Conservation (phyloP, 2,329 filamentous ascomycete species). For the Diaporthe citriasiana region DNA sequence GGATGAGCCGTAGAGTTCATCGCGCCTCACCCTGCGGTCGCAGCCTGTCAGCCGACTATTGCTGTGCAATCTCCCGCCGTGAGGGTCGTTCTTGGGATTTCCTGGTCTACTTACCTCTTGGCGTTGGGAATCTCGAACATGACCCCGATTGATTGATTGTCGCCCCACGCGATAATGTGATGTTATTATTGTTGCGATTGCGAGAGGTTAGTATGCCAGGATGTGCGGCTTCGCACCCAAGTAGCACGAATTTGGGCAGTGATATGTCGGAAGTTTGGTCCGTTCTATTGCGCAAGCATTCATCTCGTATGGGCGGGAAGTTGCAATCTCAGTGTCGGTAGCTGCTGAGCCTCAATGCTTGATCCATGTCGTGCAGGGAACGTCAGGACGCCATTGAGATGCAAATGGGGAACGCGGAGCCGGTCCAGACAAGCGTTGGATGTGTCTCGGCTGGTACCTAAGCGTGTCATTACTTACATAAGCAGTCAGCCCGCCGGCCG, state of each 20-base stretch:
- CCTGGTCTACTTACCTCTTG: slow-evolving; percentile 58
- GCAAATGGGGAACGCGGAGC: slow-evolving; percentile 34
- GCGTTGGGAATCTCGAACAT: slow-evolving; percentile 69
- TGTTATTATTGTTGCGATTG: not conserved
- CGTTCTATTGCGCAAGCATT: slow-evolving; percentile 27
- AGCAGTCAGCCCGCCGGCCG: not conserved
- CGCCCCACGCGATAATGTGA: slow-evolving; percentile 8
- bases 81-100: not conserved
- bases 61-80: not conserved
- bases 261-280: slow-evolving; percentile 32
- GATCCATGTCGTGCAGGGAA: slow-evolving; percentile 33
- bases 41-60: slow-evolving; percentile 6
- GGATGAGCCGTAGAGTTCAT: slow-evolving; percentile 62
- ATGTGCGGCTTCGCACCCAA: not conserved
- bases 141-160: not conserved
- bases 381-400: not conserved
- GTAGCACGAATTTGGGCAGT: slow-evolving; percentile 3
- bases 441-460: no score
- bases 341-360: not conserved
- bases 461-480: no score
- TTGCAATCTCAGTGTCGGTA: slow-evolving; percentile 30
- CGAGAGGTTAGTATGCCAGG: slow-evolving; percentile 3
- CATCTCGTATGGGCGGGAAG: not conserved
- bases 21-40: slow-evolving; percentile 64
- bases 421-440: slow-evolving; percentile 3